Conservation (phyloP, 2,329 filamentous ascomycete genomes). For the Plectosphaerella cucumerina region DNA sequence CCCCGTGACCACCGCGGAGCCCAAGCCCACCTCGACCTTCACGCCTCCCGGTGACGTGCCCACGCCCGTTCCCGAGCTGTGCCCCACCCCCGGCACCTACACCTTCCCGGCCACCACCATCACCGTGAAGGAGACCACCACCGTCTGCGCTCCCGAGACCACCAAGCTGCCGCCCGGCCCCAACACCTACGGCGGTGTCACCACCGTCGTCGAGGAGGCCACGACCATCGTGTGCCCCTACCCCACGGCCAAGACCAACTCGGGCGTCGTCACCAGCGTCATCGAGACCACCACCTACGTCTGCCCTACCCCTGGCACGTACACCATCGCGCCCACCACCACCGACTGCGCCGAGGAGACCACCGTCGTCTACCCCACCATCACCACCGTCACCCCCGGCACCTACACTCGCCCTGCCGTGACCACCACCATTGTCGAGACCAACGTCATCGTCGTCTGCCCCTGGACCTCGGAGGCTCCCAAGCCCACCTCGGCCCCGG, state of each 20-base stretch:
- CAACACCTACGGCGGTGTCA: slow-evolving; percentile 69
- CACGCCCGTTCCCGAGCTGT: slow-evolving; percentile 48
- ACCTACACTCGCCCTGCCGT: slow-evolving; percentile 68
- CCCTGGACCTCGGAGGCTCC: slow-evolving; percentile 49
- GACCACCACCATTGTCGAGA: slow-evolving; percentile 65
- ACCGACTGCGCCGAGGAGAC: slow-evolving; percentile 51
- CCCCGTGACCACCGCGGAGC: slow-evolving; percentile 7
- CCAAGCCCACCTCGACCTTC: slow-evolving; percentile 30
- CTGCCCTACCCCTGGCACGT: slow-evolving; percentile 70
- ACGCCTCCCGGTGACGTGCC: slow-evolving; percentile 43
- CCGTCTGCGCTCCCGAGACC: slow-evolving; percentile 59
- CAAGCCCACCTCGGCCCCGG: slow-evolving; percentile 14
- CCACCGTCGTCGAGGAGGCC: slow-evolving; percentile 60
- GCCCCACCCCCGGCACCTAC: slow-evolving; percentile 66
- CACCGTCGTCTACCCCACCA: slow-evolving; percentile 60
- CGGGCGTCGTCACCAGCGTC: slow-evolving; percentile 60
- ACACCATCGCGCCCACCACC: slow-evolving; percentile 68
- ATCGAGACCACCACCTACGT: slow-evolving; percentile 67
- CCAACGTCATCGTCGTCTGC: slow-evolving; percentile 66
- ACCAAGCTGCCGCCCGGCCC: slow-evolving; percentile 60
- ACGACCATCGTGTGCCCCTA: slow-evolving; percentile 70
- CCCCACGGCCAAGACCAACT: slow-evolving; percentile 57
- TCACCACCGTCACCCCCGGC: slow-evolving; percentile 61
- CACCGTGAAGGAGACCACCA: slow-evolving; percentile 62
- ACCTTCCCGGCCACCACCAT: slow-evolving; percentile 71